Evolutionary conservation across 345 rosid species (phyloP), one percentile per base, ranked within the genome.

Genomic region (Eucalyptus lansdowneana): DNA sequence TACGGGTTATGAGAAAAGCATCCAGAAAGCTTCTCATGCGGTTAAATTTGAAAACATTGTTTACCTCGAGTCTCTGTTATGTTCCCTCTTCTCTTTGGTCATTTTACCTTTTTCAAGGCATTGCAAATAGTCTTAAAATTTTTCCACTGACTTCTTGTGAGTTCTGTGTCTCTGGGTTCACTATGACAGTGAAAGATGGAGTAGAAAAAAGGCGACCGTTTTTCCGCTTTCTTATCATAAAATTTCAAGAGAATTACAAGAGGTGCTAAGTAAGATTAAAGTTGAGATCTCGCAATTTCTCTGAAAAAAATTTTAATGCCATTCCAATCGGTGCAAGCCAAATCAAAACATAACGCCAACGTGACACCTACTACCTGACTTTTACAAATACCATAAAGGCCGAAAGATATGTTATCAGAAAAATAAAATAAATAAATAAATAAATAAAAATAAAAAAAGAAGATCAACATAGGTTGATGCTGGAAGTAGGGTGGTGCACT

Each of bases 1-100:
- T 53, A 3, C 0, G 58, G 58, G 58, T 53, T 53, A 53, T 53
- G 0, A 3, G 0, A 8, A 53, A 53, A 19, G 24, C 58, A 0
- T 53, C 58, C 24, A 53, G 24, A 53, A 53, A 53, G 58, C 24
- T 53, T 53, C 24, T 53, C 58, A 19, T 53, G 58, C 58, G 58
- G 24, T 53, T 53, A 53, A 53, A 53, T 53, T 53, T 53, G 58
- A 53, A 53, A 19, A 53, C 24, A 53, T 53, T 19, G 58, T 53
- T 53, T 53, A 0, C 1, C 24, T 53, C 3, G 58, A 53, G 58
- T 53, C 58, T 53, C 56, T 53, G 24, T 53, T 53, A 53, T 53
- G 58, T 19, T 53, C 58, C 58, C 24, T 19, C 24, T 53, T 53
- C 1, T 53, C 58, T 53, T 0, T 53, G 58, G 0, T 19, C 58